These are phyloP conservation scores for Nelumbo lutea DNA, from an alignment of 164 flowering plant genomes.

Conservation along the genomic window DNA sequence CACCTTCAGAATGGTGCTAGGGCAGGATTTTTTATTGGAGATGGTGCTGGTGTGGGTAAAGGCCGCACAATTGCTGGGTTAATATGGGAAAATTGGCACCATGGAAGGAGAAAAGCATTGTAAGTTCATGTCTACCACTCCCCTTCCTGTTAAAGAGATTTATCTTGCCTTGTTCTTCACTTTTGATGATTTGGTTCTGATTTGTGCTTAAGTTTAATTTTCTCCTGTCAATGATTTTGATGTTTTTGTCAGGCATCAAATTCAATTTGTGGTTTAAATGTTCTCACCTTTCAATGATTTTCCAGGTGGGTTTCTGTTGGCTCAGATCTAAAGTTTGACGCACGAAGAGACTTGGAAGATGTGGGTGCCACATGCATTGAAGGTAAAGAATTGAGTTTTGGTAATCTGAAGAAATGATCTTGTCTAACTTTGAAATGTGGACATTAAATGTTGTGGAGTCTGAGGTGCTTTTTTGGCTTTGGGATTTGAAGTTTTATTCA, in stretches of 20 bases:
- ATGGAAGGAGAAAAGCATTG: slow-evolving; percentile 82
- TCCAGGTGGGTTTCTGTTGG: slow-evolving; percentile 97
- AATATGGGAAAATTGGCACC: slow-evolving; percentile 98
- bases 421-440: neutral
- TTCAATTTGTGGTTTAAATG: slow-evolving; percentile 4
- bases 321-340: slow-evolving; percentile 93
- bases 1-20: slow-evolving; percentile 65
- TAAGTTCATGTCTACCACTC: slow-evolving; percentile 31
- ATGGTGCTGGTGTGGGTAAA: slow-evolving; percentile 99
- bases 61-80: slow-evolving; percentile 97
- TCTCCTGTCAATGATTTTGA: neutral
- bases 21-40: slow-evolving; percentile 97
- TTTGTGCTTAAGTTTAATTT: neutral
- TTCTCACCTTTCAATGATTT: slow-evolving; percentile 18
- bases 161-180: slow-evolving; percentile 1
- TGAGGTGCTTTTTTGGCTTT: neutral
- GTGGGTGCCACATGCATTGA: slow-evolving; percentile 70
- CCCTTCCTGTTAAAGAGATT: neutral
- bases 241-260: neutral
- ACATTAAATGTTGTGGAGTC: neutral
- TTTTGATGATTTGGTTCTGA: neutral
- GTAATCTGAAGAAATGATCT: slow-evolving; percentile 3
- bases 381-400: slow-evolving; percentile 38
- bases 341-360: slow-evolving; percentile 95
- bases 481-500: neutral